Percentiles rank a stretch among this genome's conserved stretches.
These are phyloP conservation scores for Hypoxylon sp. DNA, from an alignment of 2,329 filamentous ascomycete genomes.

Conservation along the genomic window DNA sequence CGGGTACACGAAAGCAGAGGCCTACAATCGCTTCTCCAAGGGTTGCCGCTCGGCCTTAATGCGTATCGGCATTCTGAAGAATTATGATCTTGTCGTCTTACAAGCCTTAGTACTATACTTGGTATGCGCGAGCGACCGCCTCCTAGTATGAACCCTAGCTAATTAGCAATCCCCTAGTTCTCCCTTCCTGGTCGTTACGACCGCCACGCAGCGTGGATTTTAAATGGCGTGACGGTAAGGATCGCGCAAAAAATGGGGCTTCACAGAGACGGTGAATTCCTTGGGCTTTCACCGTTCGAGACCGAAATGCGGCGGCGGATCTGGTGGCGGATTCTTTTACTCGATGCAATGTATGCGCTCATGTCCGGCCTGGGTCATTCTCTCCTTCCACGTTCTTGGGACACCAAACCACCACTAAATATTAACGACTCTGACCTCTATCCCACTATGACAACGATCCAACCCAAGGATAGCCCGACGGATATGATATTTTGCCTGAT, in stretches of 20 bases:
- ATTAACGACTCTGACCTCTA: conserved; percentile 72
- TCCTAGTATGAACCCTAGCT: conserved; percentile 16
- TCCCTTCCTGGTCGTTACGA: conserved; percentile 72
- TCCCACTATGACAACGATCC: conserved; percentile 66
- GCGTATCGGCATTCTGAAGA: conserved; percentile 70
- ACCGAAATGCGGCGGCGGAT: conserved; percentile 77
- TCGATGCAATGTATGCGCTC: conserved; percentile 71
- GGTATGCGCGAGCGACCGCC: conserved; percentile 55
- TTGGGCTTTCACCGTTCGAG: conserved; percentile 73
- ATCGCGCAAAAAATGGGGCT: conserved; percentile 78
- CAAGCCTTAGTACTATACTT: conserved; percentile 73
- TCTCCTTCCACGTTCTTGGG: conserved; percentile 67
- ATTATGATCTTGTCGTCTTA: conserved; percentile 70
- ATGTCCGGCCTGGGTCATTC: conserved; percentile 70
- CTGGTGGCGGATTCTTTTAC: conserved; percentile 76
- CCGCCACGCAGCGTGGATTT: conserved; percentile 71
- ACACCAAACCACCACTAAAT: conserved; percentile 70
- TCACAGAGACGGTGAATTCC: conserved; percentile 71
- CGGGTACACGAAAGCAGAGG: conserved; percentile 65
- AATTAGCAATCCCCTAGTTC: conserved; percentile 57
- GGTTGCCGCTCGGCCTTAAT: conserved; percentile 67
- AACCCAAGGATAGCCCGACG: conserved; percentile 69
- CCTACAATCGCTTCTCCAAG: conserved; percentile 66
- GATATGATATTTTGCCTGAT: conserved; percentile 73
- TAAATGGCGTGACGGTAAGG: conserved; percentile 73